Evolutionary conservation across 306 rosid genomes (phyloP).

Genomic region (Dryas alaskensis): DNA sequence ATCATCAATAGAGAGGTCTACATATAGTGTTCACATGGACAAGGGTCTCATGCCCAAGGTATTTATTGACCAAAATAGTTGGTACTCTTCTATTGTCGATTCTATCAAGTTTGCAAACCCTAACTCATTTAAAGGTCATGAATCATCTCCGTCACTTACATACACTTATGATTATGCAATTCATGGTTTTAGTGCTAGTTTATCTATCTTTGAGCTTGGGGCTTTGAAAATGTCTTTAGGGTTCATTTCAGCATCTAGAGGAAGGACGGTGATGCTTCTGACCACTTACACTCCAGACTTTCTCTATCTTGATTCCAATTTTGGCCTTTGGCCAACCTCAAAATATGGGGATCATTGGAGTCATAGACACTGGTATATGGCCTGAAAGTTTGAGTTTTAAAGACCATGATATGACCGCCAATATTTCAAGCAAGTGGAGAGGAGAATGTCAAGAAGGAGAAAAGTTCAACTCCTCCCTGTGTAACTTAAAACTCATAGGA

Average conservation of each 20-base stretch:
- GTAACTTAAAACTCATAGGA: conserved; percentile 14
- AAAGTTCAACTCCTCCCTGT: no score
- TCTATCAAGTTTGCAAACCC: background rate
- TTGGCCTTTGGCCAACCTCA: conserved; percentile 12
- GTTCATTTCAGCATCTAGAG: background rate
- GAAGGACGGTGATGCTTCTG: background rate
- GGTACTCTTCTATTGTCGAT: conserved; percentile 21
- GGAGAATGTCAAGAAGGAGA: no score
- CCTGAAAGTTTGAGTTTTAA: no score
- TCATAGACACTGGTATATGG: no score
- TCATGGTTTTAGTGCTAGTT: background rate
- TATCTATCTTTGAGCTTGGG: background rate
- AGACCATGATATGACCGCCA: no score
- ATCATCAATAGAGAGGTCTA: background rate
- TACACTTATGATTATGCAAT: no score
- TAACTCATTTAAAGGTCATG: no score
- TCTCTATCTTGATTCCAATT: conserved; percentile 10
- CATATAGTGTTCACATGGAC: conserved; percentile 26
- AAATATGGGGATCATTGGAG: no score
- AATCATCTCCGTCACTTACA: no score
- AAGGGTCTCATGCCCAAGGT: conserved; percentile 15
- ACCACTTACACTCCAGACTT: conserved; percentile 13
- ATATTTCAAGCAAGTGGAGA: no score
- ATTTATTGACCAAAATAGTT: conserved; percentile 5
- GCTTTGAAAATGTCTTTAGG: background rate